These are phyloP conservation scores for Lasiosphaeriaceae sp. DNA, from an alignment of 495 filamentous ascomycete species.

Conservation along the genomic window DNA sequence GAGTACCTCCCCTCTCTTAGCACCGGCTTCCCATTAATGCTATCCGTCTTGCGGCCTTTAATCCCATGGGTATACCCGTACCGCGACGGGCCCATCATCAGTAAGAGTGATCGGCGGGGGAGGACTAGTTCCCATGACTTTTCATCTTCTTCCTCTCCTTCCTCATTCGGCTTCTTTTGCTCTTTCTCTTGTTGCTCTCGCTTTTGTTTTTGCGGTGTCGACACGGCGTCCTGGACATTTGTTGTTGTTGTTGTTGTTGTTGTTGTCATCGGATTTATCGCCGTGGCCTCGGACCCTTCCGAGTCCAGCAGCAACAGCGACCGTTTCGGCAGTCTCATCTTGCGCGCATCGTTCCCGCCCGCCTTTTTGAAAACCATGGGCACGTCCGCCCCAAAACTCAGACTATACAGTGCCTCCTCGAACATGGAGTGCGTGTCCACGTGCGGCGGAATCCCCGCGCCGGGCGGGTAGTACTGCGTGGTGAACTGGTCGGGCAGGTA, in stretches of 20 bases:
- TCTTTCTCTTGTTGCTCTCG: neutral
- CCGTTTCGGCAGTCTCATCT: conserved; percentile 29
- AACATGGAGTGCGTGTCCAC: conserved; percentile 34
- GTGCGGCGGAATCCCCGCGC: conserved; percentile 32
- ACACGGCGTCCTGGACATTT: no score
- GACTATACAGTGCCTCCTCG: conserved; percentile 27
- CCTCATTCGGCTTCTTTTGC: neutral
- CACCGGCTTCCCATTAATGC: conserved; percentile 19
- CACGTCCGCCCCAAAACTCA: conserved; percentile 27
- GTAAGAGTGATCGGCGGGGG: conserved; percentile 23
- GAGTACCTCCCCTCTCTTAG: conserved; percentile 25
- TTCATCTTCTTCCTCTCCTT: conserved; percentile 4
- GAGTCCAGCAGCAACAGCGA: conserved; percentile 8
- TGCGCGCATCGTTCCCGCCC: conserved; percentile 29
- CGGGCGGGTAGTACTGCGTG: conserved; percentile 32
- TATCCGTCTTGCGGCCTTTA: conserved; percentile 26
- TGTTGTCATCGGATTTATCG: neutral
- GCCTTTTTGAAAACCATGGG: conserved; percentile 25
- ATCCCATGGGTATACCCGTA: conserved; percentile 32
- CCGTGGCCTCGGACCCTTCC: neutral
- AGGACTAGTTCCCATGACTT: conserved; percentile 25
- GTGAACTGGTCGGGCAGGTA: conserved; percentile 31
- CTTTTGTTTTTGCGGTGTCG: no score
- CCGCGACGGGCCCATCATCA: conserved; percentile 27
- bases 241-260: no score